A percentile compares a stretch with the other conserved stretches of the same genome.
Evolutionary conservation across 1,284 basidiomycete genomes (phyloP).

Genomic region (Rhizoctonia solani): DNA sequence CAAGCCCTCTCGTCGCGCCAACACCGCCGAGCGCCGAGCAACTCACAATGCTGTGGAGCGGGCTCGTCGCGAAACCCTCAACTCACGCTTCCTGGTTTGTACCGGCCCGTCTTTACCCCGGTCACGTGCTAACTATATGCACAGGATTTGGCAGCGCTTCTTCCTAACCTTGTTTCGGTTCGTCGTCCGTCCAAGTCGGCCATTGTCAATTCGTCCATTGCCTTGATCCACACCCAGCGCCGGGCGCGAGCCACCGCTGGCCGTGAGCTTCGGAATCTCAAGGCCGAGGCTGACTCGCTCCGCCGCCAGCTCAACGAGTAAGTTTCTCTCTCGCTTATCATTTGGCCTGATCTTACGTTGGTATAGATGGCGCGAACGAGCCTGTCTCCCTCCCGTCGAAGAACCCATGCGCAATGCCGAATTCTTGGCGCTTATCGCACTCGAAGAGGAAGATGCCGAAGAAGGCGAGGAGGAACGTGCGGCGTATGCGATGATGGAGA

Average conservation of each 20-base stretch:
- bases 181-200: conserved; percentile 91
- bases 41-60: conserved; percentile 96
- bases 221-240: conserved; percentile 79
- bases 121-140: conserved; percentile 23
- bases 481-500: conserved; percentile 46
- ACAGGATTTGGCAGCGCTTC: conserved; percentile 83
- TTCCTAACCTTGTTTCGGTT: conserved; percentile 87
- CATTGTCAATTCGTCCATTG: conserved; percentile 91
- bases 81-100: conserved; percentile 82
- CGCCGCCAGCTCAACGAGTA: conserved; percentile 82
- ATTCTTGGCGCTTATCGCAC: conserved; percentile 67
- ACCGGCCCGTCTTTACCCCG: conserved; percentile 30
- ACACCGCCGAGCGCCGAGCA: conserved; percentile 90
- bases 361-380: conserved; percentile 66
- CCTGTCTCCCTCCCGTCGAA: conserved; percentile 65
- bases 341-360: not conserved
- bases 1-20: conserved; percentile 80
- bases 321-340: not conserved
- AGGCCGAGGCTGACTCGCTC: conserved; percentile 77
- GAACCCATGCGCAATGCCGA: conserved; percentile 69
- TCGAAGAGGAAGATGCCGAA: conserved; percentile 67
- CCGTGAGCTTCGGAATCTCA: conserved; percentile 73
- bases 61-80: conserved; percentile 86
- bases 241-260: conserved; percentile 77
- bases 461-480: conserved; percentile 41